Evolutionary conservation across 805 yeast genomes (phyloP).

Genomic region (Vanderwaltozyma yarrowii): DNA sequence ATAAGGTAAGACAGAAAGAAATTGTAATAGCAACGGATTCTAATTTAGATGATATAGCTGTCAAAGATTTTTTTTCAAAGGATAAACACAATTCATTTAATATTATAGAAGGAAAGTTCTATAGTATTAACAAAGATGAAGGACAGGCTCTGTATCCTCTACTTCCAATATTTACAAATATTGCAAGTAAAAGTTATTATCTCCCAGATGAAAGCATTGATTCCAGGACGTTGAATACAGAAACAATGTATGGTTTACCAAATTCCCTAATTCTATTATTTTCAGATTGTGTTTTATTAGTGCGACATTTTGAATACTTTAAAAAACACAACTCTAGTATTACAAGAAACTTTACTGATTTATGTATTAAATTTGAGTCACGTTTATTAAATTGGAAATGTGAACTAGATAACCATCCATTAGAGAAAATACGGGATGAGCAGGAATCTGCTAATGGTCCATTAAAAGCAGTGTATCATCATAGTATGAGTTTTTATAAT

Average conservation of each 20-base stretch:
- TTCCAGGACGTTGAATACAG: slow-evolving; percentile 52
- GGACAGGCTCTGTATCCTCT: not conserved
- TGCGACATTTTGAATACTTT: slow-evolving; percentile 51
- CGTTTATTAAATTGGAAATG: slow-evolving; percentile 55
- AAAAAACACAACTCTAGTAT: slow-evolving; percentile 12
- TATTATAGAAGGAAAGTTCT: not conserved
- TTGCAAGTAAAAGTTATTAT: slow-evolving; percentile 30
- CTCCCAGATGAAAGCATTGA: not conserved
- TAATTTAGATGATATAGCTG: not conserved
- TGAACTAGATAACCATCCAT: slow-evolving; percentile 32
- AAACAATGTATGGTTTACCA: slow-evolving; percentile 76
- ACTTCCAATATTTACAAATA: slow-evolving; percentile 36
- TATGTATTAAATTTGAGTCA: slow-evolving; percentile 33
- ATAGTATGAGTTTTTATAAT: slow-evolving; percentile 67
- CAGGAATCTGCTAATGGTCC: no score
- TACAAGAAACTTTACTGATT: slow-evolving; percentile 16
- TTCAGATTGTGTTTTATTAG: slow-evolving; percentile 58
- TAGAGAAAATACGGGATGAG: no score
- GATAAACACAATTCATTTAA: not conserved
- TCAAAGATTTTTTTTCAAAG: not conserved
- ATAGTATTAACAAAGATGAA: not conserved
- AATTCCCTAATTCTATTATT: slow-evolving; percentile 66
- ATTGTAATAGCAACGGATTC: not conserved
- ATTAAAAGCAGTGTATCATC: slow-evolving; percentile 69
- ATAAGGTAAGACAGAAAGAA: slow-evolving; percentile 15